Percentiles rank a stretch among this genome's conserved stretches.
phyloP scores from a whole-genome alignment of 2,329 filamentous ascomycete species.

The Phialophora macrospora region DNA sequence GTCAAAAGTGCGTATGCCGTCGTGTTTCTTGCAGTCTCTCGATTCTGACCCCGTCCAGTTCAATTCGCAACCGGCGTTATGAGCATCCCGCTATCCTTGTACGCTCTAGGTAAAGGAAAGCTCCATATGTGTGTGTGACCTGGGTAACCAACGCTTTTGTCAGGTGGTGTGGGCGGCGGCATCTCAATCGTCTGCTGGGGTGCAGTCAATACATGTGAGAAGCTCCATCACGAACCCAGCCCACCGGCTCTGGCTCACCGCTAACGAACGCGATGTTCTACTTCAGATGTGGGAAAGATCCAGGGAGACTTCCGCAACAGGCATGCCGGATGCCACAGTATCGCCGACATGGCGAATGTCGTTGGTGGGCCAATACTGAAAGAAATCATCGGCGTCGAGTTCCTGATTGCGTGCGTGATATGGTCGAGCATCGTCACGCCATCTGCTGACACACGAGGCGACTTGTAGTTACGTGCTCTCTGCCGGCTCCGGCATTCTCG shows the following conservation, averaged over 20 bases:
- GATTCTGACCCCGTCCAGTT: background rate
- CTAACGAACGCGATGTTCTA: background rate
- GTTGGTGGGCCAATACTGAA: conserved; percentile 59
- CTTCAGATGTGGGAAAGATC: conserved; percentile 49
- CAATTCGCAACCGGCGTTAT: conserved; percentile 55
- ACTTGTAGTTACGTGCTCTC: conserved; percentile 49
- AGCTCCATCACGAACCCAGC: background rate
- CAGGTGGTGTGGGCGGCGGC: conserved; percentile 51
- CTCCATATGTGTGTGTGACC: no score
- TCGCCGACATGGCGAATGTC: conserved; percentile 63
- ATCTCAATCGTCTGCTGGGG: conserved; percentile 57
- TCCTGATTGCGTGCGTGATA: conserved; percentile 55
- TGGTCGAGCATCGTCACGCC: background rate
- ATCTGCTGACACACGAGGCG: background rate
- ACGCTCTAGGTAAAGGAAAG: conserved; percentile 46
- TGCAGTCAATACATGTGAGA: conserved; percentile 53
- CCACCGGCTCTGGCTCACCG: background rate
- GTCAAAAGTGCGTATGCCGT: background rate
- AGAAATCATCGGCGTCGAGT: conserved; percentile 61
- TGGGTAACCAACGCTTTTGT: background rate
- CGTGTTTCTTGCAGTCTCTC: background rate
- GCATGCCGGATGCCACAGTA: conserved; percentile 56
- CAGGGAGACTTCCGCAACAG: conserved; percentile 57
- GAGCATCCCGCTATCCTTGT: conserved; percentile 55
- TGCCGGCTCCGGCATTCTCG: conserved; percentile 51